Percentiles rank a stretch among this genome's conserved stretches.
Conservation (phyloP, 2,329 filamentous ascomycete species). For the Beauveria asiatica region DNA sequence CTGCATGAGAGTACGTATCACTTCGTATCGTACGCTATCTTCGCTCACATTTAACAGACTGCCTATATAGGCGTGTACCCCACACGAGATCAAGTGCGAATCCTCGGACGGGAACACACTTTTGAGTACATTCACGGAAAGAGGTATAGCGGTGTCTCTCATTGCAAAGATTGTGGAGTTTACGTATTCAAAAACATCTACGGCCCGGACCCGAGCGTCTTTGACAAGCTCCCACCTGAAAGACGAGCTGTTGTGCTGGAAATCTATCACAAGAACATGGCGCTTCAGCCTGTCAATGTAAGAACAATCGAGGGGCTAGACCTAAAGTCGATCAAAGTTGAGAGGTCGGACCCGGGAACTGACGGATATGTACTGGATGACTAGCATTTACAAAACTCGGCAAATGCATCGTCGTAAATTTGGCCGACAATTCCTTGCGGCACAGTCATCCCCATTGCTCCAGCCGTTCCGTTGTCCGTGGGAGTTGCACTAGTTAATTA, state of each 20-base stretch:
- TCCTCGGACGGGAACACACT: conserved; percentile 19
- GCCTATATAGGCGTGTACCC: conserved; percentile 23
- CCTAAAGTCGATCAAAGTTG: neutral
- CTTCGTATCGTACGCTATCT: too few species aligned
- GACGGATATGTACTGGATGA: neutral
- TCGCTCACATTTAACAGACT: conserved; percentile 11
- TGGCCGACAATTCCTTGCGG: too few species aligned
- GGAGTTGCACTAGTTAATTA: too few species aligned
- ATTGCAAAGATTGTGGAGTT: conserved; percentile 24
- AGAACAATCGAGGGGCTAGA: conserved; percentile 18
- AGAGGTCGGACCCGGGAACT: neutral
- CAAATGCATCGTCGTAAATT: too few species aligned
- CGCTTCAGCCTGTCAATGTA: conserved; percentile 19
- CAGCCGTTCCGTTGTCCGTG: too few species aligned
- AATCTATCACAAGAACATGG: conserved; percentile 18
- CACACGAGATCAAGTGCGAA: conserved; percentile 18
- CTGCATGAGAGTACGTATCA: conserved; percentile 20
- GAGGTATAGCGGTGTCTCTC: conserved; percentile 15
- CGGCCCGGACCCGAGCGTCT: conserved; percentile 21
- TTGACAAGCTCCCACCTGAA: conserved; percentile 20
- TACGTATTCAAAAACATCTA: conserved; percentile 21
- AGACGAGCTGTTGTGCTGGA: conserved; percentile 16
- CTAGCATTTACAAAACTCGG: neutral
- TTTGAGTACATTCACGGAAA: conserved; percentile 19
- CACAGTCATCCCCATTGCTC: too few species aligned